Evolutionary conservation across 345 rosid species (phyloP).

Genomic region (Lenwebbia sp.): DNA sequence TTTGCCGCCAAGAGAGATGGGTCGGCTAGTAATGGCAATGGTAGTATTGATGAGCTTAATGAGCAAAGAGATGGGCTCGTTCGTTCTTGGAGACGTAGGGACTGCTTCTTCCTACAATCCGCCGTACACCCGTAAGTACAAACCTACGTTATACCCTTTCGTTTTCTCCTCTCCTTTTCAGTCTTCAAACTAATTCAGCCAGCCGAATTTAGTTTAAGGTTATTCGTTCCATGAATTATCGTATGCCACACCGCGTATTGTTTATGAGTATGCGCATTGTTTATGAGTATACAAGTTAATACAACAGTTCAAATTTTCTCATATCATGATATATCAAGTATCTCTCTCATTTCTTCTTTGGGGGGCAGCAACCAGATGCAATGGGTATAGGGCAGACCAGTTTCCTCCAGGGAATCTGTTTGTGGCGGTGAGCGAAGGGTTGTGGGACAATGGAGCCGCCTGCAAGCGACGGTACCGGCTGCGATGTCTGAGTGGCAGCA

Average conservation of each 20-base stretch:
- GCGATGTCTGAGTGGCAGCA: constrained; percentile 19
- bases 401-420: constrained; percentile 15
- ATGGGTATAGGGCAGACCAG: constrained; percentile 19
- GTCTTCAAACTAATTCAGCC: neutral
- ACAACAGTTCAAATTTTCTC: no score
- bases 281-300: no score
- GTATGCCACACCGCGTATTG: no score
- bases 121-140: constrained; percentile 5
- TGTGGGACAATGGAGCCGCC: constrained; percentile 31
- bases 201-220: neutral
- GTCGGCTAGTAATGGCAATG: neutral
- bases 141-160: neutral
- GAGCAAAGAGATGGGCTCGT: neutral
- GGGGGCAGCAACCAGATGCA: constrained; percentile 9
- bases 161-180: neutral
- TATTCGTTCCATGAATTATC: neutral
- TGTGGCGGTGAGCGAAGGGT: constrained; percentile 15
- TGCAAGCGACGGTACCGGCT: constrained; percentile 16
- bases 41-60: neutral
- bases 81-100: constrained; percentile 16
- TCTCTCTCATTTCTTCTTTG: no score
- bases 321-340: no score
- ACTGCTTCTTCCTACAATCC: constrained; percentile 13
- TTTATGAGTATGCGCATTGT: no score
- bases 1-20: neutral